A percentile compares a stretch with the other conserved stretches of the same genome.
Evolutionary conservation across 108 stramenopile genomes (phyloP).

Genomic region (Cyclotella kingstonii): DNA sequence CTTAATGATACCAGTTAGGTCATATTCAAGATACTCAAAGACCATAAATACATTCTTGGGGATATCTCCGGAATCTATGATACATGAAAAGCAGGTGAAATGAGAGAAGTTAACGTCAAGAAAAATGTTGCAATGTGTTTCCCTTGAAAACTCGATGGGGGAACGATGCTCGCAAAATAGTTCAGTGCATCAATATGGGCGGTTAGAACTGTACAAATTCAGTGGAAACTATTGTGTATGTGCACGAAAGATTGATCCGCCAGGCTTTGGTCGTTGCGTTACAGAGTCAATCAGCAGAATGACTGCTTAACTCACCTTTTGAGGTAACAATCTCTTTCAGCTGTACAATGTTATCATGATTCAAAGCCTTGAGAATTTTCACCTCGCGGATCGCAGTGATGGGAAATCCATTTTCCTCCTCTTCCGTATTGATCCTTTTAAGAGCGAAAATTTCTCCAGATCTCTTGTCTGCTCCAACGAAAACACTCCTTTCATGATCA

Average conservation of each 20-base stretch:
- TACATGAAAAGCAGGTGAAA: constrained; percentile 5
- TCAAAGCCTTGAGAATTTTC: constrained; percentile 87
- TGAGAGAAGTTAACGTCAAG: constrained; percentile 2
- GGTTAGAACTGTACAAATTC: constrained; percentile 75
- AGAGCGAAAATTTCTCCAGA: constrained; percentile 85
- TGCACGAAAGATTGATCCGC: constrained; percentile 79
- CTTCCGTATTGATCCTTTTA: constrained; percentile 89
- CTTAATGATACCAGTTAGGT: constrained; percentile 83
- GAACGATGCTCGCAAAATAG: constrained; percentile 56
- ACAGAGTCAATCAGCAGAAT: background rate
- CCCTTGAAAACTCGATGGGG: constrained; percentile 18
- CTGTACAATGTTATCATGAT: constrained; percentile 84
- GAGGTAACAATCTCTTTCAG: constrained; percentile 92
- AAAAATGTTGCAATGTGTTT: constrained; percentile 35
- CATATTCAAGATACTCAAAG: constrained; percentile 93
- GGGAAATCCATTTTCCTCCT: constrained; percentile 91
- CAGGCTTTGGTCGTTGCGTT: constrained; percentile 3
- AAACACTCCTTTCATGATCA: constrained; percentile 63
- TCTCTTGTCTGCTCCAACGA: constrained; percentile 69
- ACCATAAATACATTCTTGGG: constrained; percentile 94
- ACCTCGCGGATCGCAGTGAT: constrained; percentile 94
- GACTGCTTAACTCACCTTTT: constrained; percentile 62
- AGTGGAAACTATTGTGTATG: constrained; percentile 51
- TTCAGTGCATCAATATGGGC: constrained; percentile 65
- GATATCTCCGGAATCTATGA: constrained; percentile 60